Evolutionary conservation across 179 eudicot genomes (phyloP).

Genomic region (Camellia oleifera): DNA sequence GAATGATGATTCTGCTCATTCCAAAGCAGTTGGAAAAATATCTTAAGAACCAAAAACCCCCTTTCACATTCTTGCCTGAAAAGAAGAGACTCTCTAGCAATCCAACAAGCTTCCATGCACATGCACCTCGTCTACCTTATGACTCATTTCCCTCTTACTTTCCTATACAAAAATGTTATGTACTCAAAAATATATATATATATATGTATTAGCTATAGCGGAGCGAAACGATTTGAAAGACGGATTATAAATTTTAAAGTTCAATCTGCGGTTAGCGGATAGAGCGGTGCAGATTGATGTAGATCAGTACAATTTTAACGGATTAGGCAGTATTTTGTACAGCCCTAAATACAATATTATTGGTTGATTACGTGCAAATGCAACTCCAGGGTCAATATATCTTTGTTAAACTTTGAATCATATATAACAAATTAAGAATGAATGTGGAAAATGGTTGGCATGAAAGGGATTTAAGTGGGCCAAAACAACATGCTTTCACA

Average conservation of each 20-base stretch:
- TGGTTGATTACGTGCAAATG: not conserved
- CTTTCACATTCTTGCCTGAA: slow-evolving; percentile 18
- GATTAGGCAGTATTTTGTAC: too few relatives aligned
- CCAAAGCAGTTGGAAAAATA: slow-evolving; percentile 19
- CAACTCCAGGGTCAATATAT: not conserved
- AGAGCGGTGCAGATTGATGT: too few relatives aligned
- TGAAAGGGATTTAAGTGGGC: slow-evolving; percentile 8
- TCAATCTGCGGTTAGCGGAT: too few relatives aligned
- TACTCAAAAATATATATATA: too few relatives aligned
- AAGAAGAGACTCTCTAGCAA: slow-evolving; percentile 22
- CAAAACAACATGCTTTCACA: slow-evolving; percentile 2
- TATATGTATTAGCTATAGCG: too few relatives aligned
- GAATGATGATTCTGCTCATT: slow-evolving; percentile 17
- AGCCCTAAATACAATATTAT: too few relatives aligned
- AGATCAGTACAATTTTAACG: too few relatives aligned
- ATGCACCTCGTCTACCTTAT: slow-evolving; percentile 18
- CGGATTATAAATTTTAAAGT: too few relatives aligned
- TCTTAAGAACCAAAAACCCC: slow-evolving; percentile 17
- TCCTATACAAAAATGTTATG: too few relatives aligned
- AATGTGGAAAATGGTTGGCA: not conserved
- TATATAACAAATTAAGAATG: not conserved
- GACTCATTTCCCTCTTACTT: not conserved
- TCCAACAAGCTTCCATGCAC: slow-evolving; percentile 24
- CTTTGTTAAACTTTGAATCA: not conserved
- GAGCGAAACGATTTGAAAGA: too few relatives aligned